Evolutionary conservation across 1,284 basidiomycete species (phyloP), one percentile per base, ranked within the genome.

Genomic region (Porodaedalea pini): DNA sequence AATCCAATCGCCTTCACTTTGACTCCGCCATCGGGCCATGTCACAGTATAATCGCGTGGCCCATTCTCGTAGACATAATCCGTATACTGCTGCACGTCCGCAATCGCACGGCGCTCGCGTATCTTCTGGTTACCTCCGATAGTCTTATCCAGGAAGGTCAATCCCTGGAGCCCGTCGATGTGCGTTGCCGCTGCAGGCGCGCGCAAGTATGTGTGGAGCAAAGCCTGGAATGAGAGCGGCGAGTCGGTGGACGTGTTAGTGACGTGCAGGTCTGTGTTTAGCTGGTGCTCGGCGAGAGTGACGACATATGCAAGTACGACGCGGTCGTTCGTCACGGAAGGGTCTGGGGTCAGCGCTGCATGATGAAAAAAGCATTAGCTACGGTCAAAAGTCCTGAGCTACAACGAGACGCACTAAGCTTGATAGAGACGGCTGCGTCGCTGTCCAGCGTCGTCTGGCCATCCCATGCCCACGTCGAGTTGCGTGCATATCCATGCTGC

Each of bases 401-500:
- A 40, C 11, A 11, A 36, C 27, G 25, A 34, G 11, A 74, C 85
- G 64, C 68, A 92, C 90, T 78, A 43, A 95, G 73, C 62, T 81
- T 80, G 41, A 92, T 80, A 23, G 88, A 87, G 4, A 94, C 88
- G 5, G 81, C 82, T 19, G 80, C 78, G 3, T 80, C 79, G 58
- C 85, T 83, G 65, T 94, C 89, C 76, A 82, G 78, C 29, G 92
- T 75, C 13, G 82, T 72, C 29, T 57, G 32, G 37, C 74, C 70
- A 61, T 84, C 82, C 66, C 84, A 86, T 21, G 72, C 74, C 93
- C 93, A 96, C 13, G 67, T 69, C 32, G 81, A 78, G 62, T 75
- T 91, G 49, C 93, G 79, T 15, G 88, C 92, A 67, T 94, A 95
- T 0, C 93, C 93, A 69, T 95, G 93, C 67, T 94, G 91, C 5